Evolutionary conservation across 768 basidiomycete species (phyloP).

Genomic region (Tricholoma sp.): DNA sequence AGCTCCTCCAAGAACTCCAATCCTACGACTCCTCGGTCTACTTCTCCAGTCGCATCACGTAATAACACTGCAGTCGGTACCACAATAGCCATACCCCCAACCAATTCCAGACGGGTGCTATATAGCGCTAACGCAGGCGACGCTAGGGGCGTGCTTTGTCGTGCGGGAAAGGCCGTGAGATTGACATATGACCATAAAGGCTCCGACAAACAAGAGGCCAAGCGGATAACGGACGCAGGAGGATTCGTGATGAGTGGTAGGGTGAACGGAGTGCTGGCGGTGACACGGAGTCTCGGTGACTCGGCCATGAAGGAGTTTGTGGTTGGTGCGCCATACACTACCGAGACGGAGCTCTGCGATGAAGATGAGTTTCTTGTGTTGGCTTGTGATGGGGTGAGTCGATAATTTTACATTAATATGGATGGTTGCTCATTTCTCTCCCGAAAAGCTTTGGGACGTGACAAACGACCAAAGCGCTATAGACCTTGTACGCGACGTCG

Average conservation of each 20-base stretch:
- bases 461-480: slow-evolving; percentile 87
- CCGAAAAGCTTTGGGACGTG: slow-evolving; percentile 88
- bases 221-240: slow-evolving; percentile 95
- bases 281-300: slow-evolving; percentile 93
- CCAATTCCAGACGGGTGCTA: slow-evolving; percentile 63
- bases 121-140: slow-evolving; percentile 98
- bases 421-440: slow-evolving; percentile 8
- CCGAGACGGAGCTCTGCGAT: slow-evolving; percentile 88
- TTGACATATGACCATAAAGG: slow-evolving; percentile 99
- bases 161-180: slow-evolving; percentile 84
- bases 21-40: slow-evolving; percentile 29
- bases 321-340: slow-evolving; percentile 96
- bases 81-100: slow-evolving; percentile 39
- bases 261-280: slow-evolving; percentile 95
- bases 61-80: slow-evolving; percentile 26
- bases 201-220: slow-evolving; percentile 93
- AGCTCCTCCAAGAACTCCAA: slow-evolving; percentile 24
- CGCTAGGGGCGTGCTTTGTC: slow-evolving; percentile 89
- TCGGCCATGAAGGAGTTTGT: slow-evolving; percentile 99
- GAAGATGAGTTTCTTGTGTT: slow-evolving; percentile 94
- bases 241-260: slow-evolving; percentile 99
- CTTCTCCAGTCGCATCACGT: slow-evolving; percentile 25
- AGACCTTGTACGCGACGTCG: slow-evolving; percentile 67
- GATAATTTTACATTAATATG: neutral
- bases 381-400: slow-evolving; percentile 93